Percentiles rank a stretch among this genome's conserved stretches.
Conservation (phyloP, 108 stramenopile species). For the Thalassiosira profunda region DNA sequence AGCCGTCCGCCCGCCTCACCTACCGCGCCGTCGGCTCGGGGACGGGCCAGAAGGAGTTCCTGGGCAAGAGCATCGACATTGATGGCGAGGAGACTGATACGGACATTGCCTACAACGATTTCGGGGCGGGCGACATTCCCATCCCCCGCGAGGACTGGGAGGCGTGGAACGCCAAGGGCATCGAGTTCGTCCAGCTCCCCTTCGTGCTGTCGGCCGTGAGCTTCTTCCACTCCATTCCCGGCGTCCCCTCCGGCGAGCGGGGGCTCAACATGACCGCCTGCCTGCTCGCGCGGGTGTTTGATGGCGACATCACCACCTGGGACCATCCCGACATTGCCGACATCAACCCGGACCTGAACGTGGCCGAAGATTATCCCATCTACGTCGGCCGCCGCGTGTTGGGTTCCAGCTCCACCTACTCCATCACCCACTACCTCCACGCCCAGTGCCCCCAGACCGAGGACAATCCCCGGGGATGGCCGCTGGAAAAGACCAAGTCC, state of each 20-base stretch:
- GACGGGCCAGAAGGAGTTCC: slow-evolving; percentile 79
- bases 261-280: slow-evolving; percentile 77
- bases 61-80: slow-evolving; percentile 55
- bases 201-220: slow-evolving; percentile 73
- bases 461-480: slow-evolving; percentile 71
- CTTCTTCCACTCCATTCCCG: slow-evolving; percentile 83
- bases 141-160: slow-evolving; percentile 43
- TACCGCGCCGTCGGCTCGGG: slow-evolving; percentile 92
- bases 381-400: slow-evolving; percentile 70
- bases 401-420: slow-evolving; percentile 74
- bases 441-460: slow-evolving; percentile 23
- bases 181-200: slow-evolving; percentile 76
- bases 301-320: slow-evolving; percentile 78
- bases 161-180: slow-evolving; percentile 26
- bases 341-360: slow-evolving; percentile 25
- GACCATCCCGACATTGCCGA: slow-evolving; percentile 58
- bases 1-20: slow-evolving; percentile 68
- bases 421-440: slow-evolving; percentile 58
- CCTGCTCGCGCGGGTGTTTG: slow-evolving; percentile 75
- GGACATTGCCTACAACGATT: slow-evolving; percentile 55
- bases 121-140: slow-evolving; percentile 88
- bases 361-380: slow-evolving; percentile 46
- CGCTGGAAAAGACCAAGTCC: slow-evolving; percentile 45
- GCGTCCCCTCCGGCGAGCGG: slow-evolving; percentile 38
- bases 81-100: slow-evolving; percentile 16